Conservation (phyloP, 371 early-diverging fungal genomes). For the Lichtheimia corymbifera region DNA sequence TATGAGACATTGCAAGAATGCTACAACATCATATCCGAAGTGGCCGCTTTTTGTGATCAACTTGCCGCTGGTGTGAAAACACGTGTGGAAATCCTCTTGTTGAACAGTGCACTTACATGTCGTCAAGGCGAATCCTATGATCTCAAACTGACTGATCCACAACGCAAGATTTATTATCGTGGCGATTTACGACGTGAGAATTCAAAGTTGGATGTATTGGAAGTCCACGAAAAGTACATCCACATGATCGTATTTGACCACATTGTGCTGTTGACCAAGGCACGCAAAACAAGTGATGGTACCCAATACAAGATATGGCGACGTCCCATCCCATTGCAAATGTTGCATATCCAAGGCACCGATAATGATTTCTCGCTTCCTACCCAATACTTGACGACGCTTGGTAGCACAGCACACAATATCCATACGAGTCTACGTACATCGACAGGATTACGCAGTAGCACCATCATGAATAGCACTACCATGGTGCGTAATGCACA, state of each 20-base stretch:
- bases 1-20: constrained; percentile 70
- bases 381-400: neutral
- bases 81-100: constrained; percentile 16
- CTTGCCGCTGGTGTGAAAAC: constrained; percentile 11
- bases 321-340: constrained; percentile 58
- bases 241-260: constrained; percentile 83
- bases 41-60: constrained; percentile 27
- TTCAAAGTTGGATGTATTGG: constrained; percentile 37
- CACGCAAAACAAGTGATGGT: constrained; percentile 35
- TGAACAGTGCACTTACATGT: constrained; percentile 32
- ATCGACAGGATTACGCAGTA: constrained; percentile 5
- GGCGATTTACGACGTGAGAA: constrained; percentile 68
- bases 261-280: constrained; percentile 72
- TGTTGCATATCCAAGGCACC: constrained; percentile 27
- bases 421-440: neutral
- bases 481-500: constrained; percentile 4
- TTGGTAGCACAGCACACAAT: neutral
- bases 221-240: constrained; percentile 58
- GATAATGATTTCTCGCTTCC: constrained; percentile 11
- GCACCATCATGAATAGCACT: constrained; percentile 6
- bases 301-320: constrained; percentile 55
- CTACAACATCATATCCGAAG: constrained; percentile 33
- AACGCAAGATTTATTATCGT: constrained; percentile 70
- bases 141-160: constrained; percentile 66
- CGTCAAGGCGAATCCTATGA: constrained; percentile 52